These are phyloP conservation scores for Clathrospora elynae DNA, from an alignment of 2,329 filamentous ascomycete species.

Conservation along the genomic window DNA sequence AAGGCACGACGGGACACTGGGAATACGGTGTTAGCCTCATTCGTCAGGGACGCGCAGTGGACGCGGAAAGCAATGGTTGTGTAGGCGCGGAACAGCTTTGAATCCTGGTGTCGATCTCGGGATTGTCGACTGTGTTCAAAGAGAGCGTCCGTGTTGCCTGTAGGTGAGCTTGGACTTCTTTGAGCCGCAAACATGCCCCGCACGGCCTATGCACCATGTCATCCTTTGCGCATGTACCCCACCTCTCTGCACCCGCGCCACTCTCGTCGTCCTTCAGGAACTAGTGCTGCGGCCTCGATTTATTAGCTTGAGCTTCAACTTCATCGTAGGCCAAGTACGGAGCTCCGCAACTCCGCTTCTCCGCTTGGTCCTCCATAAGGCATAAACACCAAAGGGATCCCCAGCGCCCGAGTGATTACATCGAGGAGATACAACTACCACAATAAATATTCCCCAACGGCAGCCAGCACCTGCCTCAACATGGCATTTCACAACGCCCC, in stretches of 20 bases:
- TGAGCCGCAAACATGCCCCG: conserved; percentile 8
- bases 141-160: background rate
- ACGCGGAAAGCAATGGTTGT: too few species aligned
- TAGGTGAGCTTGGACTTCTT: background rate
- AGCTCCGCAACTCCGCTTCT: conserved; percentile 8
- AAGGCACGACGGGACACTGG: background rate
- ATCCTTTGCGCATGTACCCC: background rate
- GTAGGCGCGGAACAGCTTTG: background rate
- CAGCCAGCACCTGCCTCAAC: too few species aligned
- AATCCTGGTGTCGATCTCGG: too few species aligned
- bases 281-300: background rate
- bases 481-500: background rate
- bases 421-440: background rate
- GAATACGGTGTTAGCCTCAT: background rate
- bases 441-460: too few species aligned
- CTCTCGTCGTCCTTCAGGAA: too few species aligned
- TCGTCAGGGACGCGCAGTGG: background rate
- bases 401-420: too few species aligned
- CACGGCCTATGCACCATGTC: conserved; percentile 2
- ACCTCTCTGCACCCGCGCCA: background rate
- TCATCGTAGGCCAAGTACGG: conserved; percentile 4
- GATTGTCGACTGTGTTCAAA: too few species aligned
- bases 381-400: background rate
- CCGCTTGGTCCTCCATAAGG: background rate
- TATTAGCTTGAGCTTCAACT: background rate